phyloP scores from a whole-genome alignment of 2,329 filamentous ascomycete species.

The Fusarium pseudonygamai region DNA sequence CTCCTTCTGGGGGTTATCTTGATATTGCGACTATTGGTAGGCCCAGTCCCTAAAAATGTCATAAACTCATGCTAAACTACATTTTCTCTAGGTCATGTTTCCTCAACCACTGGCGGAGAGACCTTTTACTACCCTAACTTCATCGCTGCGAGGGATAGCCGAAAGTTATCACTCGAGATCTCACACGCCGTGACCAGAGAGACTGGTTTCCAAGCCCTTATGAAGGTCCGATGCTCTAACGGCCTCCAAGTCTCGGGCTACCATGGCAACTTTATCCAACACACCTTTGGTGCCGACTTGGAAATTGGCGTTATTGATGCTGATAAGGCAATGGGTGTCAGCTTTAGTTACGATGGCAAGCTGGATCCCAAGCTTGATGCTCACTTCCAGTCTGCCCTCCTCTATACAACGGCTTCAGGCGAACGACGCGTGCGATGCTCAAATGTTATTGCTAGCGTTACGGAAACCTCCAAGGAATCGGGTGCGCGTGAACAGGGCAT shows the following conservation, averaged over 20 bases:
- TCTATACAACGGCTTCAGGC: conserved; percentile 92
- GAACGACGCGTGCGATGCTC: conserved; percentile 91
- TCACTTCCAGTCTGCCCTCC: conserved; percentile 93
- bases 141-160: conserved; percentile 82
- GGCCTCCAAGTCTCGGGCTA: conserved; percentile 94
- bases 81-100: conserved; percentile 72
- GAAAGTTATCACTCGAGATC: conserved; percentile 86
- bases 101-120: conserved; percentile 91
- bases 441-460: conserved; percentile 93
- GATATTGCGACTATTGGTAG: conserved; percentile 90
- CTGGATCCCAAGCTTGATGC: conserved; percentile 96
- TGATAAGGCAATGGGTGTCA: conserved; percentile 91
- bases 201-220: conserved; percentile 93
- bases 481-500: conserved; percentile 61
- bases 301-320: conserved; percentile 93
- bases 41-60: conserved; percentile 33
- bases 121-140: conserved; percentile 98
- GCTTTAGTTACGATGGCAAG: conserved; percentile 96
- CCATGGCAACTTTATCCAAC: conserved; percentile 95
- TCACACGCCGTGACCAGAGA: conserved; percentile 87
- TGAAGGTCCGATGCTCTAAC: conserved; percentile 99
- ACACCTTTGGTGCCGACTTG: conserved; percentile 92
- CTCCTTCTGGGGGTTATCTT: conserved; percentile 88
- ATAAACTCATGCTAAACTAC: not conserved
- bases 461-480: conserved; percentile 66